Evolutionary conservation across 345 rosid species (phyloP), one percentile per base, ranked within the genome.

Genomic region (Corchorus olitorius): DNA sequence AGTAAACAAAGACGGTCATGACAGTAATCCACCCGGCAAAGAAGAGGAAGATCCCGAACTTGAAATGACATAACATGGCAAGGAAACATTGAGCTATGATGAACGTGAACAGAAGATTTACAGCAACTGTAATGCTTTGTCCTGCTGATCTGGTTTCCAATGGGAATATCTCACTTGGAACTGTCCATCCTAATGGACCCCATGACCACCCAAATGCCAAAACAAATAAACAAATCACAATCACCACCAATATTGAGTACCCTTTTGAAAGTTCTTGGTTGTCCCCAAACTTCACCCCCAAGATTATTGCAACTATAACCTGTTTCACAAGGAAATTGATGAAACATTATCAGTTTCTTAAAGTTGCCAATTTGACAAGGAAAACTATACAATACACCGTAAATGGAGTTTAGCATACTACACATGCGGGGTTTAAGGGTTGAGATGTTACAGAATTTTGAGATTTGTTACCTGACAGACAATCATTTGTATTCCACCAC

Each of bases 121-220:
- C 97, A 6, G 98, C 90, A 19, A 96, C 99, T 0, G 99, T 96
- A 8, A 96, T 89, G 78, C 99, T 84, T 41, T 93, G 99, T 33
- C 98, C 98, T 0, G 97, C 99, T 5, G 98, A 93, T 48, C 99
- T 84, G 1, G 84, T 96, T 81, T 96, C 98, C 50, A 93, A 46
- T 2, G 99, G 92, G 63, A 96, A 96, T 80, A 96, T 88, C 79
- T 96, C 99, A 35, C 99, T 93, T 1, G 99, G 98, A 54, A 96
- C 84, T 0, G 98, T 93, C 97, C 98, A 96, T 0, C 99, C 99
- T 0, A 96, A 85, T 1, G 97, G 97, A 22, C 99, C 99, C 98
- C 99, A 96, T 19, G 99, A 96, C 93, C 94, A 96, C 71, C 97
- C 99, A 11, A 96, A 96, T 0, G 97, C 98, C 9, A 89, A n/a